Base-by-base conservation (phyloP, 2,329 filamentous ascomycete species). In the Fusarium nurragi region DNA sequence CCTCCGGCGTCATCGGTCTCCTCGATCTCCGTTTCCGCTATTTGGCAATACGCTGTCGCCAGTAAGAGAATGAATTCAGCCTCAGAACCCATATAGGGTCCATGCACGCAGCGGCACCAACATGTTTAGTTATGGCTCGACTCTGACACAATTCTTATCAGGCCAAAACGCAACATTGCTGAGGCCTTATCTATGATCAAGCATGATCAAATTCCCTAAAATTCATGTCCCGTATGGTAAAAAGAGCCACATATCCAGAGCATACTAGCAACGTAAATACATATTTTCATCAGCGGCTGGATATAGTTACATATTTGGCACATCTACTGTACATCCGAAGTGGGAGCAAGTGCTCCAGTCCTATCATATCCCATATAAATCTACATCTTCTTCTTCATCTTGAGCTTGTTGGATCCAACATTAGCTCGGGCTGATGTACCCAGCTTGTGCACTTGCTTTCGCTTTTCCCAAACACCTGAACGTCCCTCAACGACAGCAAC, bases 401-500 rank as follows among this genome's bases (percentile, higher is more conserved):
- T 75, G 11, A 76, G 71, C 65, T 80, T 76, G 67, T 71, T 74
- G n/a, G 73, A 78, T 30, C 69, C 77, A 71, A 89, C 69, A 74
- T 97, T 98, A 30, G 91, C 90, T 79, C 95, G 86, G 23, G 91
- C 86, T 25, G 87, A 85, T 32, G 94, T 92, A 63, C 87, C 93
- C 69, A 89, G 79, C 85, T 93, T 96, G 80, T 99, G 95, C 54
- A 96, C 80, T 64, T 83, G 79, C 67, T 85, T 84, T 69, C 95
- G 85, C 82, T 87, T 90, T 38, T 97, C 93, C 95, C 95, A 99
- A 43, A 93, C 89, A 22, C 79, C 75, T 67, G 93, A 96, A 71
- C 86, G 86, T 28, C 95, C 95, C 82, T 98, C 94, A 11, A 96
- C 89, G 23, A 98, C 91, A 32, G 90, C 86, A 52, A 98, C 84